Evolutionary conservation across 495 filamentous ascomycete genomes (phyloP), one percentile per base, ranked within the genome.

Genomic region (Penicillium taxi): DNA sequence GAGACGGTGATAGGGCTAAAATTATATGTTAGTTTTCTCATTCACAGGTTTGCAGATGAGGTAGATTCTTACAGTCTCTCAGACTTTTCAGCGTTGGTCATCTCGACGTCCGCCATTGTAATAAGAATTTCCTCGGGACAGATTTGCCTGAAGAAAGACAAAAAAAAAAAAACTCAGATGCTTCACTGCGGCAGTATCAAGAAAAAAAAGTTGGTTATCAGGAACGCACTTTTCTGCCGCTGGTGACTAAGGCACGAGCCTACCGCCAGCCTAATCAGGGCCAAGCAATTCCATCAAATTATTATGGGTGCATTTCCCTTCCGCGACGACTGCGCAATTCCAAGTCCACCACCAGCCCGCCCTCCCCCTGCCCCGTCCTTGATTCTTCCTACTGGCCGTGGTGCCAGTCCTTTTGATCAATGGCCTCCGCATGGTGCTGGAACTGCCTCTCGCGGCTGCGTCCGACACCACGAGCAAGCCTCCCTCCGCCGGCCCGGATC

Each of bases 361-460:
- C 42, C 47, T 33, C 38, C 44, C 40, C 47, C 40, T 37, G 44
- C 44, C 45, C 41, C 49, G 23, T 39, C 40, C n/a, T n/a, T 59
- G 56, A 64, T 51, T 55, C 40, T 48, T 55, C 38, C 49, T 59
- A 53, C 65, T 60, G 52, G 52, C 52, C 50, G 29, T 53, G 16
- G 59, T 52, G 58, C 61, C 61, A 45, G 53, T 55, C 51, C 38
- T 37, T 38, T 34, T 54, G 41, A 51, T 34, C 55, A 54, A 86
- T 86, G 82, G 77, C 75, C 56, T 80, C 77, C 43, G 61, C 75
- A 34, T 75, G 69, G 45, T 80, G 80, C 67, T 76, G 77, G 72
- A 69, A 76, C 63, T 83, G 80, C 61, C 72, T 86, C 41, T 66
- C 71, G 41, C 56, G 55, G 50, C 59, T 70, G 39, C 63, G 62